These are phyloP conservation scores for Ascomycota sp. DNA, from an alignment of 2,329 filamentous ascomycete genomes.

Conservation along the genomic window DNA sequence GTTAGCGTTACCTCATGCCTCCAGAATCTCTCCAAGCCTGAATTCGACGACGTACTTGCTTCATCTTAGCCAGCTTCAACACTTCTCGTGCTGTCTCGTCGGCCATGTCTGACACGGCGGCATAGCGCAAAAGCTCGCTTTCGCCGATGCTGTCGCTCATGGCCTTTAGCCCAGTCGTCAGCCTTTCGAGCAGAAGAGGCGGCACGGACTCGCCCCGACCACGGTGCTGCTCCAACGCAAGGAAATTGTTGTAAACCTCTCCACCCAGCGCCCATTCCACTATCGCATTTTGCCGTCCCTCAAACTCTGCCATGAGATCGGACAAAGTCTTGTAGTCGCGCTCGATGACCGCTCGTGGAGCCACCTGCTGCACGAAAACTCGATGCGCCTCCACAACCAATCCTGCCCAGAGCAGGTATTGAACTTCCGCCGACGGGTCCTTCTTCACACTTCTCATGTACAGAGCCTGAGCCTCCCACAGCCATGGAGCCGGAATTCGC, in stretches of 20 bases:
- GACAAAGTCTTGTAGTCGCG: conserved; percentile 52
- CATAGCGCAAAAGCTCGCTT: conserved; percentile 29
- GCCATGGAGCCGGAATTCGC: conserved; percentile 52
- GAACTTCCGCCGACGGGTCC: conserved; percentile 48
- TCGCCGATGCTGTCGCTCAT: conserved; percentile 24
- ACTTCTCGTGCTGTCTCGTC: conserved; percentile 46
- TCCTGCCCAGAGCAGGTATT: conserved; percentile 56
- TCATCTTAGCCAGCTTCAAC: conserved; percentile 28
- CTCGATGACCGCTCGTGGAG: conserved; percentile 60
- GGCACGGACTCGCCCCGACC: conserved; percentile 18
- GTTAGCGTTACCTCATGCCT: conserved; percentile 1
- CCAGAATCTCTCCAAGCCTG: conserved; percentile 2
- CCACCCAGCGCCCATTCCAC: conserved; percentile 59
- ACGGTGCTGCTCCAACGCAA: conserved; percentile 25
- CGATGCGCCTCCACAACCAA: conserved; percentile 64
- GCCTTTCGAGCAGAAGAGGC: conserved; percentile 27
- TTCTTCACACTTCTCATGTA: conserved; percentile 53
- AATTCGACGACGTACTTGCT: conserved; percentile 24
- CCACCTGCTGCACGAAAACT: conserved; percentile 60
- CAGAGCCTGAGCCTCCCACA: conserved; percentile 71
- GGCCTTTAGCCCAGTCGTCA: conserved; percentile 32
- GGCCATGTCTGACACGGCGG: conserved; percentile 66
- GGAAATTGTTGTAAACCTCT: conserved; percentile 48
- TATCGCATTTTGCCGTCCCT: conserved; percentile 36
- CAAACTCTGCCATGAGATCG: conserved; percentile 49